Evolutionary conservation across 805 yeast species (phyloP), one percentile per base, ranked within the genome.

Genomic region (Sugiyamaella marilandica): DNA sequence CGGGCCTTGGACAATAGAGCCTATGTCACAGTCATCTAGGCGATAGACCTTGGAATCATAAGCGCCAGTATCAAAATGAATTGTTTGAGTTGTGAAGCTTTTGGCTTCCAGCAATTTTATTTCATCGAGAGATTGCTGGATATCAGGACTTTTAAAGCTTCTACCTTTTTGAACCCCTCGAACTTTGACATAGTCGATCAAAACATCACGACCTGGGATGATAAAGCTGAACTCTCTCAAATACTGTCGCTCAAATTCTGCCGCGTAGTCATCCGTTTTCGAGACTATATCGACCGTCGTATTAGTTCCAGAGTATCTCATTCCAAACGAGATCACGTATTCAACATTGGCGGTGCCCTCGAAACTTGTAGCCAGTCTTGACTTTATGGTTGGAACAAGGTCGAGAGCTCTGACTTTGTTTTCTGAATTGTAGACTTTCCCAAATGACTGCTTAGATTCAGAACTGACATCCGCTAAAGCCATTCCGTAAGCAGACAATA

Each of bases 401-500:
- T 46, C 51, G 37, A 79, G 72, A 43, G 75, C 70, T 4, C 51
- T 57, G 0, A 67, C 58, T 0, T 87, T 82, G 14, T 70, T 69
- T 1, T 57, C 54, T 1, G 71, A 62, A 13, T 71, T 61, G 2
- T 84, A 77, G 41, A 83, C 78, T 0, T 94, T 94, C 2, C 34
- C 31, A 47, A 18, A 21, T 14, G 24, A 19, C 5, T 18, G 13
- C 18, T 33, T 21, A 4, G 69, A 72, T 61, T 87, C 95, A 46
- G 81, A 80, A 9, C 86, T 92, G 45, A 86, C 84, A 68, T 87
- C 94, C 1, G 96, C 95, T 33, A 88, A 72, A 2, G 87, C 82
- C 73, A 88, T 89, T 57, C 96, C 96, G 63, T 85, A 88, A 0
- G 96, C 96, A 1, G 95, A 86, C 11, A 88, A 71, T 43, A 88